Base-by-base conservation (phyloP, 768 basidiomycete genomes). In the Boletales sp. region DNA sequence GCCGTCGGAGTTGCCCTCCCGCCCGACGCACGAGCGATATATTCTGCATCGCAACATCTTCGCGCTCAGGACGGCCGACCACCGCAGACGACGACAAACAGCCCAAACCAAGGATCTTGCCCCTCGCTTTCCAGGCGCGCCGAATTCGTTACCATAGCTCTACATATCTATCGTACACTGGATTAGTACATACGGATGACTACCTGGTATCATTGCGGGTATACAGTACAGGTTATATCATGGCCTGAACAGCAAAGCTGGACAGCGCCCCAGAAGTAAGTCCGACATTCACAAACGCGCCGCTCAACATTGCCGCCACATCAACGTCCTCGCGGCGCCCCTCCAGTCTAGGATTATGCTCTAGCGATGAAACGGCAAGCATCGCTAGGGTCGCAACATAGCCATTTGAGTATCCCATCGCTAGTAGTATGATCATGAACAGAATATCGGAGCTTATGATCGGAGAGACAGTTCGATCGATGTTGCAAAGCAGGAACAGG, bases 401-500 rank as follows among this genome's bases (percentile, higher is more conserved):
- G 36, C 93, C 94, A 56, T 90, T 93, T 9, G 87, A 81, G 41
- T 80, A 63, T n/a, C 89, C 91, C 62, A 94, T 90, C 2, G 69
- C 49, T 44, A 89, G 70, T 11, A 95, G 69, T 46, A 94, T 78
- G 21, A 80, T 31, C 80, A 94, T 83, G 72, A 83, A 95, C 11
- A 84, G 42, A 34, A 80, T 43, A 62, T 95, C 92, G 2, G 90
- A 93, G 67, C 72, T 83, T 72, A 94, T 84, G 53, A 86, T 56
- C 5, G 65, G 57, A 41, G 57, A 39, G 9, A 70, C 50, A 30
- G 74, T 71, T 39, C 75, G 79, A 55, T 84, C 81, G 37, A 94
- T 70, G 62, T 96, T 96, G 76, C 93, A 95, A 69, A 86, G 74
- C n/a, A 95, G 76, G 68, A 95, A 86, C 37, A 94, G 60, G 30